Evolutionary conservation across 768 basidiomycete species (phyloP).

Genomic region (Calocybe indica): DNA sequence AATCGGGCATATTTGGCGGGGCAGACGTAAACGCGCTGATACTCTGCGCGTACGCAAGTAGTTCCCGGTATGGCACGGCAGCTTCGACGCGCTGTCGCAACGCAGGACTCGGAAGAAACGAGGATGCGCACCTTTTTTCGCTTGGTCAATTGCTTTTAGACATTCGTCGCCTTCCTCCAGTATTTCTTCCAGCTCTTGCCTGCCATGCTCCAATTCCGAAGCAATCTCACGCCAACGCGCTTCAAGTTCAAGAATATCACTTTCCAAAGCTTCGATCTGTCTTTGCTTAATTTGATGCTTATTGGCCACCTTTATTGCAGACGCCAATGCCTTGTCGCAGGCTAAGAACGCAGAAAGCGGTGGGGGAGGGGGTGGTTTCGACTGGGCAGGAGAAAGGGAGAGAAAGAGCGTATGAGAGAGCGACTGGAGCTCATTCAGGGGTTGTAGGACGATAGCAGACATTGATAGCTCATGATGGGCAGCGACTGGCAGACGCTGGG

Average conservation of each 20-base stretch:
- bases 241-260: constrained; percentile 67
- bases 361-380: constrained; percentile 58
- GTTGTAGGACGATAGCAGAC: constrained; percentile 55
- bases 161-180: constrained; percentile 74
- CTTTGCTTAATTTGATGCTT: constrained; percentile 73
- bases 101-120: neutral
- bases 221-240: constrained; percentile 65
- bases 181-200: constrained; percentile 60
- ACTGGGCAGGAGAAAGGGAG: constrained; percentile 64
- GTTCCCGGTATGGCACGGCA: constrained; percentile 75
- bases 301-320: constrained; percentile 58
- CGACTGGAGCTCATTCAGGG: constrained; percentile 54
- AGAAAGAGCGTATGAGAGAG: constrained; percentile 67
- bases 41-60: constrained; percentile 80
- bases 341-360: constrained; percentile 52
- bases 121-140: constrained; percentile 53
- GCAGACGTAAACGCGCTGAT: constrained; percentile 84
- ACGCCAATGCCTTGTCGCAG: constrained; percentile 60
- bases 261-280: constrained; percentile 63
- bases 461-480: constrained; percentile 33
- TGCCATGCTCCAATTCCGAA: constrained; percentile 56
- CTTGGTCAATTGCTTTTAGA: constrained; percentile 62
- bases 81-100: constrained; percentile 32
- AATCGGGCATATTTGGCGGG: constrained; percentile 82
- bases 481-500: no score